Evolutionary conservation across 441 rosid genomes (phyloP), one percentile per base, ranked within the genome.

Genomic region (Populus hybrid): DNA sequence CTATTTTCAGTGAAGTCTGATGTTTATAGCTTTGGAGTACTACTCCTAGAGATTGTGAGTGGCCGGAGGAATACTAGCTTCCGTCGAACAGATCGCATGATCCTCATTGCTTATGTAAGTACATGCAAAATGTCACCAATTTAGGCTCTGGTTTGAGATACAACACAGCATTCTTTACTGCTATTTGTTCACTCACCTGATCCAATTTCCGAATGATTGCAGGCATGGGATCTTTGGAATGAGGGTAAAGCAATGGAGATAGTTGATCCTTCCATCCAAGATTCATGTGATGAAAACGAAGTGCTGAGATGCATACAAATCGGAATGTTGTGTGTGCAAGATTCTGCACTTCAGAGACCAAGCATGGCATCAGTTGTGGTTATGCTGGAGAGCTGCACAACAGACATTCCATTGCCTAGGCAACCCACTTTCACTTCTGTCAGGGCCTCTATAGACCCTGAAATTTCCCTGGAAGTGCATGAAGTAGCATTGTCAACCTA

Each of bases 1-100:
- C 78, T 92, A 5, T 92, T 95, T 86, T 95, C 98, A 1, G 90
- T 93, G 20, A 95, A 95, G 70, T 93, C 98, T 0, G 98, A 95
- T 59, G 98, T 95, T 0, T 93, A 88, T 21, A 92, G 98, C 86
- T 93, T 93, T 12, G 98, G 99, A 23, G 98, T 95, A 34, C 75
- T 95, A 75, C 74, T 95, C 75, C 79, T 95, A 5, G 99, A 95
- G 89, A 89, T 95, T 36, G 68, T 93, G 11, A 86, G 92, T 23
- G 98, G 99, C 77, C 80, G 88, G 80, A 88, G 88, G 84, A 95
- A 95, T 84, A 85, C 87, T 5, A 88, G 97, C 82, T 93, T 91
- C 81, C 90, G 92, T 4, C 73, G 80, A 42, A 30, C 87, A 0
- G 91, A 92, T 14, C 86, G 88, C 71, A 77, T 85, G 34, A 89